Percentiles rank a stretch among this genome's conserved stretches.
These are phyloP conservation scores for Nakazawaea pomicola DNA, from an alignment of 805 yeast genomes.

Conservation along the genomic window DNA sequence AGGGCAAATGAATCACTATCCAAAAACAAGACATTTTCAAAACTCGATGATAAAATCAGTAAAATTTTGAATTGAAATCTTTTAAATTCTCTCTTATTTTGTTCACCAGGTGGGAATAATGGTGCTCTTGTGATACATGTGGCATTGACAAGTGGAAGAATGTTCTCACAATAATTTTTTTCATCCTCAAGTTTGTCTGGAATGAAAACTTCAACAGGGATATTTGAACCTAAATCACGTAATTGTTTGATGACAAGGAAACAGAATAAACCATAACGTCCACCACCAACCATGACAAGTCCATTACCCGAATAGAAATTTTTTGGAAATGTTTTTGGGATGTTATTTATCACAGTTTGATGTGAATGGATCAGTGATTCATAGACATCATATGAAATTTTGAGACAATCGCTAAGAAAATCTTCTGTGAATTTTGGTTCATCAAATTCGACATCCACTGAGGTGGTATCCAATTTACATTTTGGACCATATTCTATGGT, in stretches of 20 bases:
- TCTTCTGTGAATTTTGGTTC: conserved; percentile 9
- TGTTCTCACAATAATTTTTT: conserved; percentile 40
- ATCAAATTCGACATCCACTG: conserved; percentile 10
- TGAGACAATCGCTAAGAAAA: conserved; percentile 9
- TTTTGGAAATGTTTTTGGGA: conserved; percentile 9
- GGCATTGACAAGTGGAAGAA: conserved; percentile 46
- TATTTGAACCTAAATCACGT: conserved; percentile 39
- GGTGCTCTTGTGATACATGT: conserved; percentile 52
- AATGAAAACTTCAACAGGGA: conserved; percentile 43
- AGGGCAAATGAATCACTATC: conserved; percentile 42
- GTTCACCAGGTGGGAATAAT: conserved; percentile 26
- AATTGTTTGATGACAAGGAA: conserved; percentile 46
- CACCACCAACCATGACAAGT: conserved; percentile 67
- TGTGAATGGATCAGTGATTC: conserved; percentile 8
- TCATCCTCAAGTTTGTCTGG: conserved; percentile 36
- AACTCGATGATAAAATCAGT: conserved; percentile 37
- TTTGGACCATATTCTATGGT: conserved; percentile 1
- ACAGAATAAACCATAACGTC: conserved; percentile 58
- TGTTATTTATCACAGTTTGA: conserved; percentile 1
- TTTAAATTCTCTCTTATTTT: conserved; percentile 36
- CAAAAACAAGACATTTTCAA: conserved; percentile 40
- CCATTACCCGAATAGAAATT: conserved; percentile 40
- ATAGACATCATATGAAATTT: conserved; percentile 9
- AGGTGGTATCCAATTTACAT: conserved; percentile 13
- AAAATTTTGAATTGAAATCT: conserved; percentile 33